phyloP scores from a whole-genome alignment of 2,329 filamentous ascomycete species.

The Sarocladiaceae sp. region DNA sequence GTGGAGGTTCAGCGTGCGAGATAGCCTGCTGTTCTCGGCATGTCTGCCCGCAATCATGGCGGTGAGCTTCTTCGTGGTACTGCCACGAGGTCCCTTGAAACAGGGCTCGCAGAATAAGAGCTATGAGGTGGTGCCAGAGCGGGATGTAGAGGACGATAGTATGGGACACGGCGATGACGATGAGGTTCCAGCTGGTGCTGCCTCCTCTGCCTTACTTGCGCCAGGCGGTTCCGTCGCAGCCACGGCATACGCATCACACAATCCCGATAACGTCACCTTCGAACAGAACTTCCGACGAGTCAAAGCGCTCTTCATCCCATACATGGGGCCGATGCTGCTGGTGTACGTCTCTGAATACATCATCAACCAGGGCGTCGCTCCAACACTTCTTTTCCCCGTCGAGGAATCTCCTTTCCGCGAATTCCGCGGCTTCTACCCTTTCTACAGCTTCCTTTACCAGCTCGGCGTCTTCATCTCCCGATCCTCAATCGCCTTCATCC shows the following conservation, averaged over 20 bases:
- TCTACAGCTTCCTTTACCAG: slow-evolving; percentile 93
- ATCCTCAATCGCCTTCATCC: slow-evolving; percentile 81
- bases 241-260: slow-evolving; percentile 25
- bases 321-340: slow-evolving; percentile 84
- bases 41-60: slow-evolving; percentile 78
- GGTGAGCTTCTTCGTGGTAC: slow-evolving; percentile 73
- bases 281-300: slow-evolving; percentile 57
- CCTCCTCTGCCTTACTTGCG: slow-evolving; percentile 43
- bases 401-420: slow-evolving; percentile 67
- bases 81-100: slow-evolving; percentile 64
- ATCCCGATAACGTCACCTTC: slow-evolving; percentile 1
- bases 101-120: slow-evolving; percentile 33
- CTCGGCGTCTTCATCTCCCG: slow-evolving; percentile 91
- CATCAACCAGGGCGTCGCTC: slow-evolving; percentile 91
- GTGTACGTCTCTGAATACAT: slow-evolving; percentile 97
- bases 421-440: slow-evolving; percentile 85
- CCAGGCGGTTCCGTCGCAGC: slow-evolving; percentile 34
- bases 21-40: slow-evolving; percentile 70
- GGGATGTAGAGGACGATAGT: slow-evolving; percentile 26
- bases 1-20: slow-evolving; percentile 65
- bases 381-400: slow-evolving; percentile 83
- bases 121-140: slow-evolving; percentile 48
- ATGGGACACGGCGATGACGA: slow-evolving; percentile 26
- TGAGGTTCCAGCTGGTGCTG: slow-evolving; percentile 20
- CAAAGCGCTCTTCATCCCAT: slow-evolving; percentile 63